These are phyloP conservation scores for Globisporangium iwayamae DNA, from an alignment of 352 stramenopile species.

Conservation along the genomic window DNA sequence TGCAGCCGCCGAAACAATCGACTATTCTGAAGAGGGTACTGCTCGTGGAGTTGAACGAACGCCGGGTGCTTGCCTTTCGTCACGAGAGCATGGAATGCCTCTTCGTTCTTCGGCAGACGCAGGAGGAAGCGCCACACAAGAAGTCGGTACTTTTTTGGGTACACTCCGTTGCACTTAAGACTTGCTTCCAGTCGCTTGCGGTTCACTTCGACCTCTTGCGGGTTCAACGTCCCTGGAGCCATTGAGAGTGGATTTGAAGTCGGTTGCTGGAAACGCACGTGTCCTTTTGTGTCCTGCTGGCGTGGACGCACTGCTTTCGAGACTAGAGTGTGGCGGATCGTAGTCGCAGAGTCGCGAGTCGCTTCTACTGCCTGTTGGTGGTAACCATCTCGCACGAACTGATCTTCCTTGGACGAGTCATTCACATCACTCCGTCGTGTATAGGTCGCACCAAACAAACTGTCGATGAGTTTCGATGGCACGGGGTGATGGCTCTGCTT, in stretches of 20 bases:
- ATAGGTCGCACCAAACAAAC: conserved; percentile 53
- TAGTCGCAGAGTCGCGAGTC: neutral
- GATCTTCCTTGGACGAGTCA: neutral
- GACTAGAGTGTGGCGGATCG: neutral
- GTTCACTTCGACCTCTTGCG: conserved; percentile 55
- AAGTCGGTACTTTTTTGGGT: conserved; percentile 79
- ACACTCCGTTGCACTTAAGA: conserved; percentile 68
- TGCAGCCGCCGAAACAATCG: conserved; percentile 76
- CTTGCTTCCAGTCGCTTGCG: conserved; percentile 55
- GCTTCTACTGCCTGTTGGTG: neutral
- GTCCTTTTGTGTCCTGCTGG: neutral
- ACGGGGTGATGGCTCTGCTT: conserved; percentile 33
- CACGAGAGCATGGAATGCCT: conserved; percentile 68
- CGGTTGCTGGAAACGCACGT: neutral
- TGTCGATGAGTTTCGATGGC: conserved; percentile 67
- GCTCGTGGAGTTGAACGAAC: conserved; percentile 61
- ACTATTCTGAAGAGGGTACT: conserved; percentile 76
- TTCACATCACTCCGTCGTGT: conserved; percentile 13
- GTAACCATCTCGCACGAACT: neutral
- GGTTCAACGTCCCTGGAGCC: conserved; percentile 2
- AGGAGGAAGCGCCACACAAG: conserved; percentile 85
- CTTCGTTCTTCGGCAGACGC: conserved; percentile 78
- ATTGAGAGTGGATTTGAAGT: conserved; percentile 9
- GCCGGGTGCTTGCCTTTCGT: conserved; percentile 73
- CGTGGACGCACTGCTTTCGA: neutral